phyloP scores from a whole-genome alignment of 768 basidiomycete genomes.

The Hypholoma sublateritium region DNA sequence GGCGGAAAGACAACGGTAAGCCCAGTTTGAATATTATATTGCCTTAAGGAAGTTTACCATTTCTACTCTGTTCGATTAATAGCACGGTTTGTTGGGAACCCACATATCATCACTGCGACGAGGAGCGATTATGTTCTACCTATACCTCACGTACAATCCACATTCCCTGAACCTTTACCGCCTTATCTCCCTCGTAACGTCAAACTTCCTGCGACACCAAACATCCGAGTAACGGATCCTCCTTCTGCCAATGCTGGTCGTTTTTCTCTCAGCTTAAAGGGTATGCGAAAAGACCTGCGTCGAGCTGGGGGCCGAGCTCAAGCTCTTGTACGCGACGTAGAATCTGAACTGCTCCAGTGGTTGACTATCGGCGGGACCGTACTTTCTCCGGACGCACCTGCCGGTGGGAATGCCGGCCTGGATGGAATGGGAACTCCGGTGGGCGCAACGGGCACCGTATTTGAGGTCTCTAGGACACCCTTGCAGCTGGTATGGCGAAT shows the following conservation, averaged over 20 bases:
- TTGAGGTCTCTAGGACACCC: conserved; percentile 68
- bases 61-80: conserved; percentile 12
- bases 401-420: conserved; percentile 15
- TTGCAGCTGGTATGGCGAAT: conserved; percentile 75
- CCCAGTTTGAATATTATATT: background rate
- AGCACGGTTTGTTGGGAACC: conserved; percentile 76
- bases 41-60: background rate
- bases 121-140: conserved; percentile 52
- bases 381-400: conserved; percentile 44
- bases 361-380: conserved; percentile 55
- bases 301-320: conserved; percentile 59
- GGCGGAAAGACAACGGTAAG: conserved; percentile 78
- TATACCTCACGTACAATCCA: conserved; percentile 44
- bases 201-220: conserved; percentile 44
- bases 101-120: conserved; percentile 66
- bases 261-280: conserved; percentile 75
- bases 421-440: conserved; percentile 42
- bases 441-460: conserved; percentile 51
- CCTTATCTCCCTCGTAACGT: conserved; percentile 63
- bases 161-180: conserved; percentile 79
- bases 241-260: conserved; percentile 67
- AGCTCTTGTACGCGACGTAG: conserved; percentile 65
- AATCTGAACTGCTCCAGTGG: conserved; percentile 65
- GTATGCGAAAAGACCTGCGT: conserved; percentile 68
- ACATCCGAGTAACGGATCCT: conserved; percentile 43